Evolutionary conservation across 78 protist genomes (phyloP).

Genomic region (Protostelium mycophagum): DNA sequence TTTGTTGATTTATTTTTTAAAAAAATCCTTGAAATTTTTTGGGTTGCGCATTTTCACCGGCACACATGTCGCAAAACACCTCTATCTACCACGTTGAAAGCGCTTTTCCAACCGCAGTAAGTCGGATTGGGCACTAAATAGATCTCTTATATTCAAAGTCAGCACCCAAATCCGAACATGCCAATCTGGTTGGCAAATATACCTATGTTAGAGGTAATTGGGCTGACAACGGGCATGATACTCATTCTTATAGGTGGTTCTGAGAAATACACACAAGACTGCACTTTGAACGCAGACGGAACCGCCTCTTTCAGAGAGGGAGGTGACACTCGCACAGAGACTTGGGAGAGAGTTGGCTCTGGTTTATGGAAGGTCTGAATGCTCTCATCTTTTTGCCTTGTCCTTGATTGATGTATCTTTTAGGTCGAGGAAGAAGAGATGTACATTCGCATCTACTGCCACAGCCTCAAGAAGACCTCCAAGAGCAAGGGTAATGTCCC

Average conservation of each 20-base stretch:
- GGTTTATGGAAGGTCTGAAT: neutral
- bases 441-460: neutral
- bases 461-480: neutral
- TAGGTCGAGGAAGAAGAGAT: neutral
- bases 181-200: neutral
- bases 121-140: neutral
- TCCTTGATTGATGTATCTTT: neutral
- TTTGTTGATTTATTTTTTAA: too few species aligned
- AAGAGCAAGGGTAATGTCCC: neutral
- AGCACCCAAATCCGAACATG: neutral
- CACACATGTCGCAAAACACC: neutral
- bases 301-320: neutral
- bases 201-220: neutral
- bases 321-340: neutral
- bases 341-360: neutral
- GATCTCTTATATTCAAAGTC: neutral
- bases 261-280: neutral
- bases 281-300: neutral
- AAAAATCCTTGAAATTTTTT: too few species aligned
- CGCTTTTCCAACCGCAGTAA: neutral
- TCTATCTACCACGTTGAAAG: neutral
- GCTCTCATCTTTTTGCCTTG: neutral
- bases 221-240: neutral
- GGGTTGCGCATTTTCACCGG: too few species aligned
- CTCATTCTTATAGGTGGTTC: neutral